These are phyloP conservation scores for Mycosphaerella sp. DNA, from an alignment of 2,329 filamentous ascomycete genomes.

Conservation along the genomic window DNA sequence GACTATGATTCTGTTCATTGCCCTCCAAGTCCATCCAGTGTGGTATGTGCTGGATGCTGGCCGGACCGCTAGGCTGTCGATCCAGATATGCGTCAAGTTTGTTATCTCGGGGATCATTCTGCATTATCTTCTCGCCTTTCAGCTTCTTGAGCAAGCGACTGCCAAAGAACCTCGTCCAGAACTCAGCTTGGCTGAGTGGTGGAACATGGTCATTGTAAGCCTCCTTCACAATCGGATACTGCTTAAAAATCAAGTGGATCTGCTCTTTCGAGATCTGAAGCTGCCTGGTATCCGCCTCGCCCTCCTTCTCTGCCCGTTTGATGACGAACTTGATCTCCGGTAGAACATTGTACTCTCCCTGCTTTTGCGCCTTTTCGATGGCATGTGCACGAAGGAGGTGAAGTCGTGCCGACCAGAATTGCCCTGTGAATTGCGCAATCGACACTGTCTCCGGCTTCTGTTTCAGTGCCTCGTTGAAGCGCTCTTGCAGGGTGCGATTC, in stretches of 20 bases:
- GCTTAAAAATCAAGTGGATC: constrained; percentile 84
- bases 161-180: constrained; percentile 93
- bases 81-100: constrained; percentile 83
- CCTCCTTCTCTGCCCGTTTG: constrained; percentile 39
- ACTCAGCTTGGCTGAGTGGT: constrained; percentile 63
- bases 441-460: constrained; percentile 81
- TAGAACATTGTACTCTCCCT: constrained; percentile 88
- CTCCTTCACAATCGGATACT: constrained; percentile 82
- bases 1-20: constrained; percentile 92
- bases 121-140: constrained; percentile 78
- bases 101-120: constrained; percentile 68
- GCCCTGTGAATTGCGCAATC: constrained; percentile 72
- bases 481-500: constrained; percentile 65
- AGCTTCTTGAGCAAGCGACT: constrained; percentile 86
- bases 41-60: constrained; percentile 62
- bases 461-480: constrained; percentile 76
- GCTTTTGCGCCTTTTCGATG: constrained; percentile 78
- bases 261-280: constrained; percentile 86
- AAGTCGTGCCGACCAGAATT: constrained; percentile 90
- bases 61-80: constrained; percentile 49
- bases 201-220: constrained; percentile 87
- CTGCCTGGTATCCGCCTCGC: constrained; percentile 63
- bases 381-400: constrained; percentile 84
- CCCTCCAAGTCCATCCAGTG: constrained; percentile 88
- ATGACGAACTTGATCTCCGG: constrained; percentile 66